Conservation (phyloP, 176 grass and related monocot species). For the Zoysia pacifica region DNA sequence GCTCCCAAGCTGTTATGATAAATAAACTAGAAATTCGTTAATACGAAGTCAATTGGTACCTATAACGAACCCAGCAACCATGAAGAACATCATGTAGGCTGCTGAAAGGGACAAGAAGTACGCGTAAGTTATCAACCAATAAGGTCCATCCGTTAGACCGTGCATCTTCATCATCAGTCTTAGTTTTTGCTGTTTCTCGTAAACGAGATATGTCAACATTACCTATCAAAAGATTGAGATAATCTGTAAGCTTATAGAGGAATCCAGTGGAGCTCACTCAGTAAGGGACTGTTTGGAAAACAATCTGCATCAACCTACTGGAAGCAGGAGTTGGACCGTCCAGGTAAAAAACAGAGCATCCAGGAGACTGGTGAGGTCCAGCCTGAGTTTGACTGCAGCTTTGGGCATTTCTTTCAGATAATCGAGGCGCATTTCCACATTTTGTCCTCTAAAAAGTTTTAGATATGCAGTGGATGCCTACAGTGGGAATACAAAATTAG, state of each 20-base stretch:
- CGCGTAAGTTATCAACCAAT: slow-evolving; percentile 62
- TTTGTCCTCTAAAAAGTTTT: slow-evolving; percentile 12
- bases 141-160: slow-evolving; percentile 55
- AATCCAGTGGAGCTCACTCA: neutral
- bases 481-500: slow-evolving; percentile 19
- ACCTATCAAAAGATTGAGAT: neutral
- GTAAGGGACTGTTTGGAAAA: no score
- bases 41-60: slow-evolving; percentile 30
- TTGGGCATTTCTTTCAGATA: slow-evolving; percentile 77
- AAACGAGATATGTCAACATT: slow-evolving; percentile 39
- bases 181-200: slow-evolving; percentile 69
- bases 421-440: slow-evolving; percentile 41
- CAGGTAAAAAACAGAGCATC: slow-evolving; percentile 58
- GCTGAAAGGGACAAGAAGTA: slow-evolving; percentile 59
- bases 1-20: neutral
- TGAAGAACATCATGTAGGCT: slow-evolving; percentile 52
- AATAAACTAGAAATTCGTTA: neutral
- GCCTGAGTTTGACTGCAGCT: slow-evolving; percentile 31
- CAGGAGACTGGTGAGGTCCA: slow-evolving; percentile 53
- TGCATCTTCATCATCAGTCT: slow-evolving; percentile 86
- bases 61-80: slow-evolving; percentile 57
- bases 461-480: slow-evolving; percentile 62
- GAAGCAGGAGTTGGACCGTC: slow-evolving; percentile 65
- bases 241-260: neutral
- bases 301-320: slow-evolving; percentile 38